A percentile compares a stretch with the other conserved stretches of the same genome.
Evolutionary conservation across 2,329 filamentous ascomycete genomes (phyloP).

Genomic region (Cladophialophora bantiana): DNA sequence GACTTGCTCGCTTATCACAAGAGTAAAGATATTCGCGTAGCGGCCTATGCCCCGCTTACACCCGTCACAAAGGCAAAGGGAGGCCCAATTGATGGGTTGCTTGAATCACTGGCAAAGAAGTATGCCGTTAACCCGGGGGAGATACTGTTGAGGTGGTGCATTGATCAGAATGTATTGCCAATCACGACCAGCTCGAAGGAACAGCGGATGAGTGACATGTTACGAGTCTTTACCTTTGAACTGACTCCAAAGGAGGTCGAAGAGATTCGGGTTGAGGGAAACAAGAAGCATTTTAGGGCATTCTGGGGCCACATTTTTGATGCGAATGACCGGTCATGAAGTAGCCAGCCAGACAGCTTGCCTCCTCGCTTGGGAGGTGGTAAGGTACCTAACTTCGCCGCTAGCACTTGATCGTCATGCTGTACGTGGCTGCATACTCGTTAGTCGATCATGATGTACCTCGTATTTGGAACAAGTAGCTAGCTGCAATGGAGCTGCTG

Average conservation of each 20-base stretch:
- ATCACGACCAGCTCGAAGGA: conserved; percentile 69
- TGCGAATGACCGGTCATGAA: conserved; percentile 49
- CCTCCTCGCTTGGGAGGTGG: neutral
- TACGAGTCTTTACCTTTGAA: conserved; percentile 63
- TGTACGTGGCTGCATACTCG: neutral
- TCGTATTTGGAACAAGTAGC: neutral
- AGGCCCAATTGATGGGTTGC: conserved; percentile 62
- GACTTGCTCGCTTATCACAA: conserved; percentile 51
- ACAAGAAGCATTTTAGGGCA: conserved; percentile 57
- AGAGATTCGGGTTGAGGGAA: conserved; percentile 58
- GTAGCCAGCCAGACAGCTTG: neutral
- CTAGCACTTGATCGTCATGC: neutral
- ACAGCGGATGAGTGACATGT: conserved; percentile 64
- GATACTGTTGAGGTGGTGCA: conserved; percentile 65
- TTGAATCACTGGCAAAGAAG: conserved; percentile 63
- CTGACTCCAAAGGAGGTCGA: conserved; percentile 65
- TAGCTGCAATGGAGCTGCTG: neutral
- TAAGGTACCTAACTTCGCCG: neutral
- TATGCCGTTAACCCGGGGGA: conserved; percentile 66
- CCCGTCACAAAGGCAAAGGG: conserved; percentile 62
- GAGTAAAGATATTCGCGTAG: conserved; percentile 50
- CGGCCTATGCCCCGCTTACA: conserved; percentile 53
- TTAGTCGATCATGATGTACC: conserved; percentile 6
- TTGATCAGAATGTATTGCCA: conserved; percentile 65
- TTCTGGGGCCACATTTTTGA: conserved; percentile 61